phyloP scores from a whole-genome alignment of 371 early-diverging fungal species.

The Syncephalastrum sp. region DNA sequence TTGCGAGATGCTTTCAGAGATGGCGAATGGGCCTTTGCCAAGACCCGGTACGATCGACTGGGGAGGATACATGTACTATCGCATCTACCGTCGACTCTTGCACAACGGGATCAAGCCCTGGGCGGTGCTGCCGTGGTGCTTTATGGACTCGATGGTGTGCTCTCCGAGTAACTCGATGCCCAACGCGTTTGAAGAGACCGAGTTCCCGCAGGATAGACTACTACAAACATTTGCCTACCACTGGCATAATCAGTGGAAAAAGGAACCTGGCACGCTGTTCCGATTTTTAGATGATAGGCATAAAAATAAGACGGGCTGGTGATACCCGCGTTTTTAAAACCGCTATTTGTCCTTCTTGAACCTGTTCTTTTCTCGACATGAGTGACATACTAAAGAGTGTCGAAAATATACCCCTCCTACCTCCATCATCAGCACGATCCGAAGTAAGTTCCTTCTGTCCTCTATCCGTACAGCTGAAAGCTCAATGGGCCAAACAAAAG shows the following conservation, averaged over 20 bases:
- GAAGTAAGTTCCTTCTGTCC: too few species aligned
- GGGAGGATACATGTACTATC: conserved; percentile 55
- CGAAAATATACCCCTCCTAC: too few species aligned
- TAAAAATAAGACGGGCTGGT: conserved; percentile 43
- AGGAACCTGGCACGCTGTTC: conserved; percentile 46
- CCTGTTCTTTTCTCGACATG: too few species aligned
- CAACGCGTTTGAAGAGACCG: conserved; percentile 46
- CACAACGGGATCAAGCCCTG: conserved; percentile 48
- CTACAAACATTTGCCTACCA: conserved; percentile 53
- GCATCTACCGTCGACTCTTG: conserved; percentile 44
- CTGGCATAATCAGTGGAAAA: conserved; percentile 61
- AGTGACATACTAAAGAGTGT: too few species aligned
- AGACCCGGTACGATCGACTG: conserved; percentile 47
- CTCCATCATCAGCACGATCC: too few species aligned
- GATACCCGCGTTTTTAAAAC: conserved; percentile 4
- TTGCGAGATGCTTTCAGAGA: conserved; percentile 51
- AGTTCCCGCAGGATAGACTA: conserved; percentile 38
- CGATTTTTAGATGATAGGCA: conserved; percentile 43
- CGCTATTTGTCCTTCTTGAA: too few species aligned
- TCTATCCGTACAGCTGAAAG: too few species aligned
- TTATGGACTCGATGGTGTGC: conserved; percentile 51
- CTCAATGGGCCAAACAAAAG: too few species aligned
- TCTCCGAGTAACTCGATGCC: conserved; percentile 54
- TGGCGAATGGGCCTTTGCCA: conserved; percentile 52
- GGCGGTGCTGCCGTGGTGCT: conserved; percentile 55